phyloP scores from a whole-genome alignment of 2,329 filamentous ascomycete species.

The Phialophora macrospora region DNA sequence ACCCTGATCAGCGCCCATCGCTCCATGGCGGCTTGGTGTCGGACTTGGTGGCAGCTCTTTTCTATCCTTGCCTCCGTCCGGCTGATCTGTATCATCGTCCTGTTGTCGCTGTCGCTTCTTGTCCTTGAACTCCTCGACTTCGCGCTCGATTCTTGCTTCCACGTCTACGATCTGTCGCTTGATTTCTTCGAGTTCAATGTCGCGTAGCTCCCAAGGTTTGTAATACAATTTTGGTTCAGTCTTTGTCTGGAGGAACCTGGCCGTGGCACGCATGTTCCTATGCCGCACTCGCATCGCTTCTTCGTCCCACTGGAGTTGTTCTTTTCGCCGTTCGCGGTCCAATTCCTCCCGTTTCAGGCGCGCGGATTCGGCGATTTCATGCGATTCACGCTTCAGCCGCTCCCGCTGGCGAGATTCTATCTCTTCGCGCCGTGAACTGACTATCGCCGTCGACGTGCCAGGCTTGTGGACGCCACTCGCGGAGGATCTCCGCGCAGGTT shows the following conservation, averaged over 20 bases:
- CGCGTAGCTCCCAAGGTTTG: constrained; percentile 76
- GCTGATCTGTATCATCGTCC: constrained; percentile 14
- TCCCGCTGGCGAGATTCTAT: constrained; percentile 82
- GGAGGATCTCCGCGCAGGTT: constrained; percentile 22
- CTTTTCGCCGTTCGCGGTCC: constrained; percentile 63
- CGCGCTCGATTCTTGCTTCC: constrained; percentile 66
- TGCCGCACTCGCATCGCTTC: constrained; percentile 64
- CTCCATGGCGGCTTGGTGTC: not conserved
- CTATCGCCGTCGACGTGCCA: constrained; percentile 54
- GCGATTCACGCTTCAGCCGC: constrained; percentile 70
- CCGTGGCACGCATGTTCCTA: constrained; percentile 70
- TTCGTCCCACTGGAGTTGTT: constrained; percentile 77
- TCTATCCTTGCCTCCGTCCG: constrained; percentile 19
- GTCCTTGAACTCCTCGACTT: constrained; percentile 67
- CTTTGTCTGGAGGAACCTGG: constrained; percentile 74
- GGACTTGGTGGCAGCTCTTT: constrained; percentile 6
- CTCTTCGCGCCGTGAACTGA: constrained; percentile 70
- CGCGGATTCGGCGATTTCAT: constrained; percentile 72
- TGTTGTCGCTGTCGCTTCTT: constrained; percentile 36
- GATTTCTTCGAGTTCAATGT: constrained; percentile 72
- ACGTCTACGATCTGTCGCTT: constrained; percentile 70
- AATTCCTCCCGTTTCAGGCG: constrained; percentile 69
- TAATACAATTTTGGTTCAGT: constrained; percentile 80
- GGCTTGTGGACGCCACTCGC: constrained; percentile 1
- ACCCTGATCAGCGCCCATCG: not conserved